These are phyloP conservation scores for Euphorbia pulcherrima DNA, from an alignment of 345 rosid genomes.

Conservation along the genomic window DNA sequence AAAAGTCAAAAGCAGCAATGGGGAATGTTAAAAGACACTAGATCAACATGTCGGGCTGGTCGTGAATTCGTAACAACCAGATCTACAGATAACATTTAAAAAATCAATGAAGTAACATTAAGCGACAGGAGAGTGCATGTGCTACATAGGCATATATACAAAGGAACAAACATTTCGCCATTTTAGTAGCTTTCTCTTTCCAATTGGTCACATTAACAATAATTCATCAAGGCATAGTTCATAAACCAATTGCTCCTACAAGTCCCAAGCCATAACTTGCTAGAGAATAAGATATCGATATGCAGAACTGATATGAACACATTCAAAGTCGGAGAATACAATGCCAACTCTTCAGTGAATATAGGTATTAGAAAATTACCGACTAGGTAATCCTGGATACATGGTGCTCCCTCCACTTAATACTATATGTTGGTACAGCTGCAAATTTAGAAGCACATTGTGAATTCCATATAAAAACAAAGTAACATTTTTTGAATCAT, in stretches of 20 bases:
- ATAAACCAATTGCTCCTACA: not conserved
- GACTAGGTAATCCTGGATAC: slow-evolving; percentile 98
- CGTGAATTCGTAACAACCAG: not conserved
- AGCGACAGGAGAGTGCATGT: not conserved
- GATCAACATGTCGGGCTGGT: not conserved
- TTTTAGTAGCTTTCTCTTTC: not conserved
- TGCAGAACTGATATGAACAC: slow-evolving; percentile 1
- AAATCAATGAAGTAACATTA: not conserved
- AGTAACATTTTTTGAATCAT: no score
- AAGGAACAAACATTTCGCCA: not conserved
- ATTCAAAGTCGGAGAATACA: not conserved
- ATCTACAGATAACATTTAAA: not conserved
- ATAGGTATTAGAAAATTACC: slow-evolving; percentile 38
- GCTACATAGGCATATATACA: not conserved
- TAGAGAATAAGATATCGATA: not conserved
- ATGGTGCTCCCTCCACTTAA: slow-evolving; percentile 99
- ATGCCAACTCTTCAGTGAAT: not conserved
- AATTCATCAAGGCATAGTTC: not conserved
- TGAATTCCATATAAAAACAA: slow-evolving; percentile 12
- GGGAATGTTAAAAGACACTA: not conserved
- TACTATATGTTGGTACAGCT: slow-evolving; percentile 97
- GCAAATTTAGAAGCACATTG: slow-evolving; percentile 26
- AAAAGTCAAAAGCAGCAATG: slow-evolving; percentile 13
- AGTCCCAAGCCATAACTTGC: not conserved
- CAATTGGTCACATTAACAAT: not conserved